phyloP scores from a whole-genome alignment of 1,284 basidiomycete species.

The Marasmius tenuissimus region DNA sequence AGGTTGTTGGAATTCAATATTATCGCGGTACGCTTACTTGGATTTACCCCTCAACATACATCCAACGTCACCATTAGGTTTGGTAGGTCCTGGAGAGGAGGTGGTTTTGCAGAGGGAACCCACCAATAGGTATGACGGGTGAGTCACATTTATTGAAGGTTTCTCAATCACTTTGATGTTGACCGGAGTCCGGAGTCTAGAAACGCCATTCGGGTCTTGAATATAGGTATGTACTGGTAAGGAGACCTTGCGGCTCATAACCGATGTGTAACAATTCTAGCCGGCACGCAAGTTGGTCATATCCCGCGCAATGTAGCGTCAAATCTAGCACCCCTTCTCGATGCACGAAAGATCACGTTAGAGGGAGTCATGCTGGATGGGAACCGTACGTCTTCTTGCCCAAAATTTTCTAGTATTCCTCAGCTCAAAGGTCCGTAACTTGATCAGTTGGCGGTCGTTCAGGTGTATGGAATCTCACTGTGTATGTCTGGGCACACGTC shows the following conservation, averaged over 20 bases:
- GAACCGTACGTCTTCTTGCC: conserved; percentile 50
- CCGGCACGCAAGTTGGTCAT: conserved; percentile 75
- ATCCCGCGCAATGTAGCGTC: conserved; percentile 62
- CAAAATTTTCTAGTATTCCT: neutral
- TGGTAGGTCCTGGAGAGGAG: conserved; percentile 78
- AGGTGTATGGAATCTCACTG: conserved; percentile 51
- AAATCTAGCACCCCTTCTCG: conserved; percentile 71
- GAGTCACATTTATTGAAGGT: conserved; percentile 20
- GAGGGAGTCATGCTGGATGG: conserved; percentile 79
- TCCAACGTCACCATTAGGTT: conserved; percentile 38
- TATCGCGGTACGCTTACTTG: conserved; percentile 57
- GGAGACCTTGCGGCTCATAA: too few species aligned
- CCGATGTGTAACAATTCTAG: conserved; percentile 9
- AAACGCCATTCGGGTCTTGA: conserved; percentile 79
- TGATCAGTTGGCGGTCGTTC: conserved; percentile 41
- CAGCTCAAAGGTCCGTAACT: neutral
- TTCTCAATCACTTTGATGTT: neutral
- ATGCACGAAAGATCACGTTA: conserved; percentile 58
- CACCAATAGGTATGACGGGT: conserved; percentile 67
- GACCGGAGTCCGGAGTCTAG: conserved; percentile 29
- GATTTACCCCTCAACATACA: neutral
- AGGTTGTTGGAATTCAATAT: conserved; percentile 81
- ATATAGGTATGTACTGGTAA: conserved; percentile 43
- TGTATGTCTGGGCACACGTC: conserved; percentile 39
- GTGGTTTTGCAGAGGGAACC: conserved; percentile 76